Evolutionary conservation across 768 basidiomycete species (phyloP), one percentile per base, ranked within the genome.

Genomic region (Xerocomellus intermedius): DNA sequence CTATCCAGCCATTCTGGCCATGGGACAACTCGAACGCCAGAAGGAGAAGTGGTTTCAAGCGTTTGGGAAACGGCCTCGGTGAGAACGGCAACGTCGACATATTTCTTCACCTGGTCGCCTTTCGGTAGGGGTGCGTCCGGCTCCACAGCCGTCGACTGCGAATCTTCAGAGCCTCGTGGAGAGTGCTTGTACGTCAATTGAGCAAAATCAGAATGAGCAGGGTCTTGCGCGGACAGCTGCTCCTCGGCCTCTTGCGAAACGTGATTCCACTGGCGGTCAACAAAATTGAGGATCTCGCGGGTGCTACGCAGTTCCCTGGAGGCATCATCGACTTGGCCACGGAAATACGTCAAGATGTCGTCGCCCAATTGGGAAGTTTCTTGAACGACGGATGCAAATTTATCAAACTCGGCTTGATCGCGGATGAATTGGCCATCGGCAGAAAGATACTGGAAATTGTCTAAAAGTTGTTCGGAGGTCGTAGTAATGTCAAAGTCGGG

Each of bases 131-230:
- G 41, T 7, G 24, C 36, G 49, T 65, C 63, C 41, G 62, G 37
- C 21, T 59, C 62, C 24, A 86, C 82, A 17, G 77, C 76, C 0
- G 86, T 87, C 22, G 64, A 64, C 50, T 83, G 79, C 1, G 87
- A 88, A 65, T 87, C 85, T 63, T 82, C 80, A n/a, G 87, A 88
- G 45, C 81, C 85, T 50, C 84, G 78, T 14, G 80, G 75, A 1
- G 69, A 67, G n/a, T 74, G 72, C 38, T 77, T 74, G 38, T 66
- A 60, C 49, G 52, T 50, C 53, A 64, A 38, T 22, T 35, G 54
- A 32, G 46, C 44, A 37, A 68, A 45, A 33, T 36, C 54, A 47
- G 56, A 50, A 21, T 33, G 42, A 16, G 26, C 21, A 8, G 55
- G 43, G 26, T 50, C 52, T 44, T 57, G 55, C 1, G 37, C 28